These are phyloP conservation scores for Eimeria zaria DNA, from an alignment of 169 alveolate species.

Conservation along the genomic window DNA sequence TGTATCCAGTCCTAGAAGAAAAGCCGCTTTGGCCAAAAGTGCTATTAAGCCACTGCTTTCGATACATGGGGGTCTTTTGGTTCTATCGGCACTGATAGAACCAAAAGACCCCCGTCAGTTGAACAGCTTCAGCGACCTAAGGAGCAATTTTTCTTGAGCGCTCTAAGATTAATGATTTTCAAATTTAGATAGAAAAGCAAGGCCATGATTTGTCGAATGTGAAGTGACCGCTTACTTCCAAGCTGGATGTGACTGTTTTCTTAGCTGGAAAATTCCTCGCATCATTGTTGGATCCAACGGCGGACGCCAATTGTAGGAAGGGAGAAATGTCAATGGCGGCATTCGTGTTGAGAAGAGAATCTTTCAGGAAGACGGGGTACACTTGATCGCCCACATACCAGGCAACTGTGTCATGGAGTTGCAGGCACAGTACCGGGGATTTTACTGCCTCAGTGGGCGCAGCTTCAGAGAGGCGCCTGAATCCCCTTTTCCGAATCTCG, in stretches of 20 bases:
- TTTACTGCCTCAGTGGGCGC: not conserved
- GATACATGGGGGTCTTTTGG: not conserved
- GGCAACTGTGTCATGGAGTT: constrained; percentile 86
- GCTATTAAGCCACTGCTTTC: not conserved
- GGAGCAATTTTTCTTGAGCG: too few relatives aligned
- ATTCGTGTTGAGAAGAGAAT: constrained; percentile 89
- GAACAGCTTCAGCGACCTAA: too few relatives aligned
- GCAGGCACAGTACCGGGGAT: constrained; percentile 89
- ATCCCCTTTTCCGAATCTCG: not conserved
- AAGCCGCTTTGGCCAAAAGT: not conserved
- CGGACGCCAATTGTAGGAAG: constrained; percentile 72
- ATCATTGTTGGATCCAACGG: not conserved
- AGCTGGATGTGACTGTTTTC: not conserved
- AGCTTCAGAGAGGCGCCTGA: constrained; percentile 1
- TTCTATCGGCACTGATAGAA: not conserved
- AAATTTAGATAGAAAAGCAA: too few relatives aligned
- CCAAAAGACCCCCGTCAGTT: not conserved
- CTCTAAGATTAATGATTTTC: too few relatives aligned
- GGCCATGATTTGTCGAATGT: not conserved
- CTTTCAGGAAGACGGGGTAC: constrained; percentile 89
- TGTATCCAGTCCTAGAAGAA: not conserved
- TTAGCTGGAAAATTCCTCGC: not conserved
- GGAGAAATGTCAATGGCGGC: constrained; percentile 90
- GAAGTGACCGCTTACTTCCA: constrained; percentile 36
- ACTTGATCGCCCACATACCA: constrained; percentile 85